These are phyloP conservation scores for Calendula officinalis DNA, from an alignment of 129 eudicot genomes.

Conservation along the genomic window DNA sequence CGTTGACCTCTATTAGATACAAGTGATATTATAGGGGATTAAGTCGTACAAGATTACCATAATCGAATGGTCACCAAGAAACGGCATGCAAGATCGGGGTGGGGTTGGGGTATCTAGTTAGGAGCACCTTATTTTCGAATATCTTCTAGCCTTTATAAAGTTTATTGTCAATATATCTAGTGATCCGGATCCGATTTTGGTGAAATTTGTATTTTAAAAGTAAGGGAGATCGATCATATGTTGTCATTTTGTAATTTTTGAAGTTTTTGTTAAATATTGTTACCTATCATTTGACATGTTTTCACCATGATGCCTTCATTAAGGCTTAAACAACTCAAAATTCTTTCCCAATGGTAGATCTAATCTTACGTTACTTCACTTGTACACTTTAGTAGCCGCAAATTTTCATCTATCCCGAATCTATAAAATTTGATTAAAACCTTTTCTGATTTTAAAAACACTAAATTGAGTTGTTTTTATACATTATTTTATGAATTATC, in stretches of 20 bases:
- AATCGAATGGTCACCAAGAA: constrained; percentile 2
- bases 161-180: background rate
- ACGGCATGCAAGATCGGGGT: constrained; percentile 14
- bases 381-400: background rate
- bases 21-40: background rate
- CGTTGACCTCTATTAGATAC: constrained; percentile 22
- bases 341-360: constrained; percentile 29
- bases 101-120: background rate
- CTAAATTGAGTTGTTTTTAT: background rate
- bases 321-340: constrained; percentile 23
- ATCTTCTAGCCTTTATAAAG: background rate
- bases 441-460: background rate
- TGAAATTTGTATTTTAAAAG: background rate
- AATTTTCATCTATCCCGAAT: constrained; percentile 2
- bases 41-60: background rate
- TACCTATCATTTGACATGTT: constrained; percentile 11
- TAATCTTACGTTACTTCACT: background rate
- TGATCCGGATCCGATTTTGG: background rate
- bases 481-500: background rate
- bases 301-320: constrained; percentile 20
- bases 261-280: background rate
- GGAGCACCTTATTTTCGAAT: constrained; percentile 3
- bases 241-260: background rate
- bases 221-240: background rate
- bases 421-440: background rate